Base-by-base conservation (phyloP, 768 basidiomycete genomes). In the Heimioporus sp. region DNA sequence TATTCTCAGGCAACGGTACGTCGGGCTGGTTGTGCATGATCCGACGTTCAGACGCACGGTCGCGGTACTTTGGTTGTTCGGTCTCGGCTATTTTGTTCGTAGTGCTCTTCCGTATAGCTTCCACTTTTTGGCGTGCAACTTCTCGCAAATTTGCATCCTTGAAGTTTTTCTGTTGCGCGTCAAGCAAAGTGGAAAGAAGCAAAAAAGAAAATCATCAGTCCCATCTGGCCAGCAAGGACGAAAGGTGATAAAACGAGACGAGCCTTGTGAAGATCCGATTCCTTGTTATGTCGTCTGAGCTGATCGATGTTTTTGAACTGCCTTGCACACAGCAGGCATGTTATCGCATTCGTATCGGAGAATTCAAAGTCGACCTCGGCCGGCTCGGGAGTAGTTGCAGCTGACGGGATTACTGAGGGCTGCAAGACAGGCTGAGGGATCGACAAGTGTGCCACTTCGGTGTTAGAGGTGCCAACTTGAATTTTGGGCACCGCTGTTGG, bases 191-290 rank as follows among this genome's bases (percentile, higher is more conserved):
- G 6, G 17, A 43, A 38, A 40, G 19, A 39, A 51, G 55, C 34
- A 47, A 59, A 38, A 31, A 42, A 41, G 59, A 64, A 64, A 57
- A 66, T 56, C 56, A 54, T 72, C 51, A 76, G 75, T 61, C 55
- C 51, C 45, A 53, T 64, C 48, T 49, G 28, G 52, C 56, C 43
- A 49, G 58, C 38, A 61, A 59, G 59, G 53, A 53, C 38, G 59
- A 36, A 54, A 51, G 52, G 62, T 43, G 67, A 55, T 68, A 73
- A 75, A 69, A 74, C 67, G 51, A 69, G 56, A 70, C 79, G 70
- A 74, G 76, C 96, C 90, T 98, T 98, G 73, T 99, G 97, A 56
- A 99, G 74, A 66, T 90, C 90, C 21, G 97, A 99, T 73, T 91
- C 92, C 61, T 85, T 87, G 66, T 90, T 93, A 67, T 99, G 97